These are phyloP conservation scores for Trichoderma arundinaceum DNA, from an alignment of 2,329 filamentous ascomycete genomes.

Conservation along the genomic window DNA sequence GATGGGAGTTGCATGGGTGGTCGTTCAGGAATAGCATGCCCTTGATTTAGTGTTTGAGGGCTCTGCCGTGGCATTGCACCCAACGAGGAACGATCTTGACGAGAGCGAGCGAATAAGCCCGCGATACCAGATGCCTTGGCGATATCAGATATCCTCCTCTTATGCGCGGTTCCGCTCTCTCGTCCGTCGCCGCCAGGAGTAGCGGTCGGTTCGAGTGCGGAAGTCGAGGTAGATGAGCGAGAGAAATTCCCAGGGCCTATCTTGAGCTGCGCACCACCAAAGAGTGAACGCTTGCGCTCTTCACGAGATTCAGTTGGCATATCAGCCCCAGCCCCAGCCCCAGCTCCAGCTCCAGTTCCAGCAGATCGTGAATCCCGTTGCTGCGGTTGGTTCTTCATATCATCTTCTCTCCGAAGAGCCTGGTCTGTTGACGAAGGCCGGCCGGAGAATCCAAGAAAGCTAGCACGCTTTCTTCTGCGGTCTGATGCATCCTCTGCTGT, in stretches of 20 bases:
- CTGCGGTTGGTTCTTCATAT: slow-evolving; percentile 8
- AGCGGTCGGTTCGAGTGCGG: slow-evolving; percentile 35
- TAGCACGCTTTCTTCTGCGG: slow-evolving; percentile 48
- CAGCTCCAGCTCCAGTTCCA: not conserved
- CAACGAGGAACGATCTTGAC: slow-evolving; percentile 16
- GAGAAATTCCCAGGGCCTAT: slow-evolving; percentile 33
- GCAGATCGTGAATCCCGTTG: slow-evolving; percentile 34
- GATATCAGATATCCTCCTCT: slow-evolving; percentile 54
- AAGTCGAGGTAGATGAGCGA: slow-evolving; percentile 37
- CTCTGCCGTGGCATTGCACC: slow-evolving; percentile 13
- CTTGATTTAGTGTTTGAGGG: not conserved
- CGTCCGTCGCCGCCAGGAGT: slow-evolving; percentile 12
- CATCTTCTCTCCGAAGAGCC: slow-evolving; percentile 19
- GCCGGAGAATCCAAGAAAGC: slow-evolving; percentile 46
- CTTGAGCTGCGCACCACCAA: slow-evolving; percentile 40
- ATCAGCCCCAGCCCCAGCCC: slow-evolving; percentile 24
- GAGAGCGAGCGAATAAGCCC: slow-evolving; percentile 39
- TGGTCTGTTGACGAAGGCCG: slow-evolving; percentile 38
- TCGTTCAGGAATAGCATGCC: slow-evolving; percentile 30
- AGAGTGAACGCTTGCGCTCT: slow-evolving; percentile 50
- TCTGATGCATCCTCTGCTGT: slow-evolving; percentile 47
- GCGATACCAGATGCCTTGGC: slow-evolving; percentile 42
- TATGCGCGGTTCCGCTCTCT: slow-evolving; percentile 37
- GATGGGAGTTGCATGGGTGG: slow-evolving; percentile 42
- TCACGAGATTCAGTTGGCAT: slow-evolving; percentile 31